Conservation (phyloP, 176 grass and related monocot genomes). For the Ampelocalamus luodianensis region DNA sequence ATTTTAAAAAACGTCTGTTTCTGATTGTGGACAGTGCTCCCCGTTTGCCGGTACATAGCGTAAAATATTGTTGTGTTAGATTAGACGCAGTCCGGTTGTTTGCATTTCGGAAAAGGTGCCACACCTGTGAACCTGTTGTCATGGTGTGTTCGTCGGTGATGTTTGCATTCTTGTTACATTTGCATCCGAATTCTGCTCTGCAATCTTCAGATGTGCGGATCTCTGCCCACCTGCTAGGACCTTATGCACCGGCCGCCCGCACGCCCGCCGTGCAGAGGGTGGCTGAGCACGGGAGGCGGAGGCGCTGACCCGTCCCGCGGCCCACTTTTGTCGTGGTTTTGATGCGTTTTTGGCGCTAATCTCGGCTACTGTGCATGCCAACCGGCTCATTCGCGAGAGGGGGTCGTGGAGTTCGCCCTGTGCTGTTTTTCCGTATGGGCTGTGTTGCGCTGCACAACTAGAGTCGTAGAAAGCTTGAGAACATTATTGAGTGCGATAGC, state of each 20-base stretch:
- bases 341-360: neutral
- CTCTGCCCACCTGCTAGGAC: conserved; percentile 20
- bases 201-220: neutral
- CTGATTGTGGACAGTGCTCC: neutral
- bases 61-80: neutral
- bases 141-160: neutral
- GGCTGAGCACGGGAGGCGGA: too few species aligned
- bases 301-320: too few species aligned
- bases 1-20: neutral
- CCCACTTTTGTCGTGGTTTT: too few species aligned
- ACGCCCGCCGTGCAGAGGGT: too few species aligned
- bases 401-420: too few species aligned
- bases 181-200: neutral
- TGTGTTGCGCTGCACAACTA: too few species aligned
- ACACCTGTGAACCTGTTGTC: neutral
- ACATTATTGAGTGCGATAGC: too few species aligned
- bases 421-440: too few species aligned
- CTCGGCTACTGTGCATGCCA: neutral
- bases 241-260: neutral
- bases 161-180: neutral
- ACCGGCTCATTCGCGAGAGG: neutral
- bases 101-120: neutral
- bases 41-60: neutral
- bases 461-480: too few species aligned
- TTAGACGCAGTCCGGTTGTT: neutral